A percentile compares a stretch with the other conserved stretches of the same genome.
These are phyloP conservation scores for Penicillium paradoxum DNA, from an alignment of 495 filamentous ascomycete genomes.

Conservation along the genomic window DNA sequence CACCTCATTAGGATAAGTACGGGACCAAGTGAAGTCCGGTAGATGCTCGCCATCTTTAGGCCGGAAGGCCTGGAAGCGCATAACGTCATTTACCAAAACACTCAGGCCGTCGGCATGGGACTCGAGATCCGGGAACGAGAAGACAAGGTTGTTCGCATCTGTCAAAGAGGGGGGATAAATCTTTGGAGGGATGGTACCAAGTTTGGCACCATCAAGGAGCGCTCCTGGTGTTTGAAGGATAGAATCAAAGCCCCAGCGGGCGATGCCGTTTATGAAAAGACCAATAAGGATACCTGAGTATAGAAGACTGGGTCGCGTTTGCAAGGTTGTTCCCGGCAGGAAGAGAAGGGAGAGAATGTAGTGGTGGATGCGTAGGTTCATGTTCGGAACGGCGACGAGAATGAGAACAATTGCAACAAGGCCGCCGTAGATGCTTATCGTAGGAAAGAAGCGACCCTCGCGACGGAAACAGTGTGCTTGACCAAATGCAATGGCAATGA, in stretches of 20 bases:
- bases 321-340: constrained; percentile 52
- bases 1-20: constrained; percentile 39
- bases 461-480: constrained; percentile 66
- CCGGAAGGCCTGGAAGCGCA: constrained; percentile 45
- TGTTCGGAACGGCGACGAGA: constrained; percentile 49
- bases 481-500: constrained; percentile 48
- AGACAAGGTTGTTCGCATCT: constrained; percentile 39
- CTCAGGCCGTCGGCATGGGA: constrained; percentile 50
- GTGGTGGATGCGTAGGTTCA: constrained; percentile 62
- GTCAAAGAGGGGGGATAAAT: constrained; percentile 32
- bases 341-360: constrained; percentile 59
- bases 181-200: constrained; percentile 44
- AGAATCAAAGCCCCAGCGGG: constrained; percentile 60
- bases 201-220: constrained; percentile 45
- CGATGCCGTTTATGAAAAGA: constrained; percentile 61
- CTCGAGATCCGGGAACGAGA: constrained; percentile 39
- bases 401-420: constrained; percentile 38
- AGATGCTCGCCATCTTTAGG: constrained; percentile 29
- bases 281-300: constrained; percentile 61
- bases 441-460: constrained; percentile 57
- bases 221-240: constrained; percentile 54
- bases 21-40: constrained; percentile 43
- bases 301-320: constrained; percentile 52
- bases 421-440: constrained; percentile 61
- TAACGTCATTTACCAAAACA: constrained; percentile 56